Percentiles rank a stretch among this genome's conserved stretches.
These are phyloP conservation scores for Aureobasidium sp. DNA, from an alignment of 2,329 filamentous ascomycete genomes.

Conservation along the genomic window DNA sequence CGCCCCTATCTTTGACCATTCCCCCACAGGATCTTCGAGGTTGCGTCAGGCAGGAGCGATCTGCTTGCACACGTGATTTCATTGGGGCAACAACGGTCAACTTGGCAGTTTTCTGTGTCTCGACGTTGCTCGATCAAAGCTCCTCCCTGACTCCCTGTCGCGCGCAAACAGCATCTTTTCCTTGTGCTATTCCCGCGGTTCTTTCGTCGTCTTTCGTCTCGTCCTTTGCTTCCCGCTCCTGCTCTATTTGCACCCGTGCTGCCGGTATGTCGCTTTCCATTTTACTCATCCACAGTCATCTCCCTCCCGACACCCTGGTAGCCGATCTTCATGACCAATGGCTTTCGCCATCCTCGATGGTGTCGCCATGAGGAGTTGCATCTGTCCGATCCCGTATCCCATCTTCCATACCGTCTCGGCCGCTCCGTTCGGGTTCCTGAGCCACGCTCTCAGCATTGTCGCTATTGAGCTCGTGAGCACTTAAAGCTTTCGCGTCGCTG, in stretches of 20 bases:
- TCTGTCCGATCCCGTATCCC: neutral
- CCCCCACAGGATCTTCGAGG: neutral
- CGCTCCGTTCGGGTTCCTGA: neutral
- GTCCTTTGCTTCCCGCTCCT: slow-evolving; percentile 10
- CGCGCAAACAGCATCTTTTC: slow-evolving; percentile 12
- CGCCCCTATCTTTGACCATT: slow-evolving; percentile 2
- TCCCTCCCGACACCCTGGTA: slow-evolving; percentile 9
- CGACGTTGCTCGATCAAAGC: slow-evolving; percentile 10
- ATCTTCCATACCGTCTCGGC: neutral
- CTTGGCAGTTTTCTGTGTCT: slow-evolving; percentile 8
- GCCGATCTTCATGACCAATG: slow-evolving; percentile 5
- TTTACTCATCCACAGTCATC: slow-evolving; percentile 1
- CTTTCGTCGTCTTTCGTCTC: slow-evolving; percentile 11
- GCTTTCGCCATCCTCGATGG: slow-evolving; percentile 5
- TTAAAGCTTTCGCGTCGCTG: slow-evolving; percentile 7
- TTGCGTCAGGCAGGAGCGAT: slow-evolving; percentile 10
- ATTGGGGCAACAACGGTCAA: neutral
- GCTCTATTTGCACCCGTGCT: slow-evolving; percentile 8
- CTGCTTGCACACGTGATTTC: neutral
- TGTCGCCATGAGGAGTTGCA: slow-evolving; percentile 4
- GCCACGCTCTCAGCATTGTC: neutral
- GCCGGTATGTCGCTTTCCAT: slow-evolving; percentile 4
- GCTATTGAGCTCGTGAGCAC: neutral
- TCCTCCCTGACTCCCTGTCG: slow-evolving; percentile 8
- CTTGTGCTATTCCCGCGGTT: slow-evolving; percentile 12